Evolutionary conservation across 2,329 filamentous ascomycete species (phyloP), one percentile per base, ranked within the genome.

Genomic region (Cladophialophora bantiana): DNA sequence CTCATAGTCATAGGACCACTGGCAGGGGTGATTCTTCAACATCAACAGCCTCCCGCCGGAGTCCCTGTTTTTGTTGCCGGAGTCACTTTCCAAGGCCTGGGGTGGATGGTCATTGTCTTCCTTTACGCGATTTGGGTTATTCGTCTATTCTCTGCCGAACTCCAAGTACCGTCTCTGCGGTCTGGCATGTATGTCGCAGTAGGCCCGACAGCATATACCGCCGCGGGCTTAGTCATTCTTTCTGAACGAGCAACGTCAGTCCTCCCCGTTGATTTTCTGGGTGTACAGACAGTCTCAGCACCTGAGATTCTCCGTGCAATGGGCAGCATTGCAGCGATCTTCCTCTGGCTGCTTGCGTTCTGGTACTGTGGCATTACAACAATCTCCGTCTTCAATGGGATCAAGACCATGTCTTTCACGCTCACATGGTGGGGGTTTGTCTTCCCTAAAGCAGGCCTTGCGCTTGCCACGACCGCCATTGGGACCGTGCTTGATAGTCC

Each of bases 81-180:
- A 3, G 75, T 91, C 42, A 87, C 87, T 0, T 90, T 87, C 71
- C 90, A 92, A 76, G 90, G 90, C 0, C 78, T 92, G 0, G 90
- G 90, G 2, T 85, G 90, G 65, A 85, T 85, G 7, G 84, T 92
- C n/a, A 84, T 88, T 3, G 82, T 88, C 60, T 83, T 91, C 78
- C 90, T 92, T 87, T 91, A 91, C 73, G 82, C 89, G 0, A 85
- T 89, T 74, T 91, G 90, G 82, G 85, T 92, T 65, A 88, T 86
- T 52, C 85, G 65, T 26, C 48, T 68, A 10, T 58, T 55, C 48
- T 42, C 31, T 34, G 38, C 50, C 18, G 13, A 56, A 2, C 18
- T 68, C 13, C 63, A 54, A 1, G 34, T 20, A 12, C 42, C 32
- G 53, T 36, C 62, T 15, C 48, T 18, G 10, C 58, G 64, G 13